Base-by-base conservation (phyloP, 257 asterid species). In the Eustoma russellianum region DNA sequence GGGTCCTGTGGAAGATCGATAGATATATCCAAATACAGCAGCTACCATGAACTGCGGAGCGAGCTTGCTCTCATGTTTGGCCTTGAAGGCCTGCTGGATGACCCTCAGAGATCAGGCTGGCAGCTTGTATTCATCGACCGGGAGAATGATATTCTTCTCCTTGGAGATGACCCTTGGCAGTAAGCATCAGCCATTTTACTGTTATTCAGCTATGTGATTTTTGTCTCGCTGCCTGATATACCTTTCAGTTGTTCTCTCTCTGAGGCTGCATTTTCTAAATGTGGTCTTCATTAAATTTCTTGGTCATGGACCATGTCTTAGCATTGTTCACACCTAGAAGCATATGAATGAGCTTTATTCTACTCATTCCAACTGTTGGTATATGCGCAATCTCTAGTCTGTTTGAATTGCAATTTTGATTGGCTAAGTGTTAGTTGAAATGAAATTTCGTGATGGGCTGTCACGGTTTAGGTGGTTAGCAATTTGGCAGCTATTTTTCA, bases 21-120 rank as follows among this genome's bases (percentile, higher is more conserved):
- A 9, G 96, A 90, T 66, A 82, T 86, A 80, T 81, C 98, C 77
- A 90, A 86, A 67, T 90, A 79, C 65, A 86, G 87, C 83, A 90
- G 92, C 76, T 90, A 90, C 43, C 78, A 77, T 17, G 98, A 91
- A 85, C 85, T 91, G 79, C 77, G 96, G 16, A 70, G 88, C 57
- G 95, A 84, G 79, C 95, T 91, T 62, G 95, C 93, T 68, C 88
- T 77, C 63, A 66, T 91, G 95, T 91, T 91, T 71, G 94, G 95
- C 59, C 90, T 91, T 52, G 93, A 84, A 69, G 94, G 96, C 65
- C 73, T 83, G 33, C 73, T 91, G 94, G 98, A 86, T 79, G 94
- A 87, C 70, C 95, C 96, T 65, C 83, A 84, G 80, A 91, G 96
- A 86, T 91, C 98, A 91, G 98, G 98, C 95, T 91, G 98, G 98